phyloP scores from a whole-genome alignment of 345 rosid species.

The Cardamine chenopodiifolia region DNA sequence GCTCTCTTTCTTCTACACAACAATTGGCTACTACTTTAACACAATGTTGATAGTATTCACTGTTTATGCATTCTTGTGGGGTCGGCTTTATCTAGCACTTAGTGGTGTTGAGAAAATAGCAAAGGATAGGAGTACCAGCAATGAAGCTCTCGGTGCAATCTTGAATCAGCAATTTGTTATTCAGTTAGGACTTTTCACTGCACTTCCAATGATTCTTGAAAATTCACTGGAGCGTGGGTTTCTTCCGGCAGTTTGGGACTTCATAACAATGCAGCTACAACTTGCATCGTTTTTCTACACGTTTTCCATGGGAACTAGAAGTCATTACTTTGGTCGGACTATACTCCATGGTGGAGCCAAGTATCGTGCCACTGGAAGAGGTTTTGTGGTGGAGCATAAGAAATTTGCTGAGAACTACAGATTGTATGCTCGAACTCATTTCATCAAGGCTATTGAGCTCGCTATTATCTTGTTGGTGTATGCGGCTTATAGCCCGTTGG shows the following conservation, averaged over 20 bases:
- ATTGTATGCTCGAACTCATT: constrained; percentile 86
- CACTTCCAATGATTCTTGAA: constrained; percentile 97
- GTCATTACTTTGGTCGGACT: constrained; percentile 95
- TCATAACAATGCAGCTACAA: constrained; percentile 93
- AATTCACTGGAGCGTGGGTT: constrained; percentile 94
- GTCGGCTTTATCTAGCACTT: constrained; percentile 87
- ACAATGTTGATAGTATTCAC: constrained; percentile 90
- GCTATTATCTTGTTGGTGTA: constrained; percentile 77
- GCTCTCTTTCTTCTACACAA: constrained; percentile 93
- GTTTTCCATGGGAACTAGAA: constrained; percentile 95
- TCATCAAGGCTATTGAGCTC: constrained; percentile 84
- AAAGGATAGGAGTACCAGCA: constrained; percentile 55
- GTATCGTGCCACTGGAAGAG: constrained; percentile 96
- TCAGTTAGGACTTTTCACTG: constrained; percentile 92
- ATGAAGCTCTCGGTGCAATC: constrained; percentile 78
- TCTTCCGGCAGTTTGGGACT: constrained; percentile 91
- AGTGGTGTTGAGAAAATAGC: constrained; percentile 88
- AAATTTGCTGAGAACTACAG: constrained; percentile 85
- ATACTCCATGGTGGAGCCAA: constrained; percentile 97
- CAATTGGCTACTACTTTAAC: constrained; percentile 93
- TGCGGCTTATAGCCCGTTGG: constrained; percentile 75
- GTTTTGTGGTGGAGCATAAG: constrained; percentile 97
- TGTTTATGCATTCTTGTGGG: constrained; percentile 96
- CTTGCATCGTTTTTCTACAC: constrained; percentile 95
- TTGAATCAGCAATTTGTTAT: constrained; percentile 93